Conservation (phyloP, 345 rosid species). For the Conringia planisiliqua region DNA sequence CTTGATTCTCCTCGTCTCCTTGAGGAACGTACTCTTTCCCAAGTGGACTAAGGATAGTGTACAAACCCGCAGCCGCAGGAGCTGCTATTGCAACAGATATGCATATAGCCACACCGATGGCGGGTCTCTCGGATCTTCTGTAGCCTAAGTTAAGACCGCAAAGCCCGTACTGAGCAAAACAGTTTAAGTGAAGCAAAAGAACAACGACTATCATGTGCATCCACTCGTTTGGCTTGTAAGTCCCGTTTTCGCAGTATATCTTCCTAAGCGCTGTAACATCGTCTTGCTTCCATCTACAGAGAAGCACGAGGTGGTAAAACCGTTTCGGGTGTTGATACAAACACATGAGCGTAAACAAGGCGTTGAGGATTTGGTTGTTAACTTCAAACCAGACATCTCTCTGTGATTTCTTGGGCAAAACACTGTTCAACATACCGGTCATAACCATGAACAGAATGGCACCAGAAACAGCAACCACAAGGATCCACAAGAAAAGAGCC, state of each 20-base stretch:
- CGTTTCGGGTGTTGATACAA: constrained; percentile 89
- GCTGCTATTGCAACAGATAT: constrained; percentile 81
- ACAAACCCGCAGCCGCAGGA: constrained; percentile 81
- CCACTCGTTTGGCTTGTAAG: constrained; percentile 86
- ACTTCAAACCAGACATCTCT: constrained; percentile 92
- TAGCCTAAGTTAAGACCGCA: constrained; percentile 84
- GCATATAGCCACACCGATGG: constrained; percentile 75
- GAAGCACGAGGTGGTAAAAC: constrained; percentile 71
- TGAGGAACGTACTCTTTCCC: constrained; percentile 73
- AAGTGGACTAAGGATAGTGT: constrained; percentile 70
- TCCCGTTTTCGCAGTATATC: constrained; percentile 76
- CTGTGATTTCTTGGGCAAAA: constrained; percentile 55
- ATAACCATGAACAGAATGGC: constrained; percentile 87
- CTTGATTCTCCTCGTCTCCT: constrained; percentile 68
- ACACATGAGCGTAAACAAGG: constrained; percentile 88
- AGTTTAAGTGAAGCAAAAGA: constrained; percentile 70
- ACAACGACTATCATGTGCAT: constrained; percentile 83
- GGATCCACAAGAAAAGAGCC: constrained; percentile 77
- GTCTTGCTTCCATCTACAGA: constrained; percentile 69
- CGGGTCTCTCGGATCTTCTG: constrained; percentile 77
- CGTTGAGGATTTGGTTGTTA: constrained; percentile 92
- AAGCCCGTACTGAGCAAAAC: constrained; percentile 88
- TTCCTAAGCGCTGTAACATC: constrained; percentile 64
- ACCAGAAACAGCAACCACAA: constrained; percentile 74
- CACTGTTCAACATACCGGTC: constrained; percentile 86